These are phyloP conservation scores for Plasmodium yoelii DNA, from an alignment of 169 alveolate species.

Conservation along the genomic window DNA sequence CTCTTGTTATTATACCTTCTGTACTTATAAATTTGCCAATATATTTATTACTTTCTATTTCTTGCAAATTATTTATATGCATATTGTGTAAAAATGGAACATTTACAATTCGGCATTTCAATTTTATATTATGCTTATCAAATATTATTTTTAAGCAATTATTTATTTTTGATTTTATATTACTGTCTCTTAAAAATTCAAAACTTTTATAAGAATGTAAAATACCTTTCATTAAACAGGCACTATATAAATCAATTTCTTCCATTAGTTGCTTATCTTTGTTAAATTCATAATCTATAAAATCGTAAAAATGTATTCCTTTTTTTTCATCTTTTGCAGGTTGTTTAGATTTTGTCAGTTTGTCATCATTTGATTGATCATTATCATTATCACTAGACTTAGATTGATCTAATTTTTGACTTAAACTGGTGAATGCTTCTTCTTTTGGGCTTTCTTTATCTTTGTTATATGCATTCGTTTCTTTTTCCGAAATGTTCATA, in stretches of 20 bases:
- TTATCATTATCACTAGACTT: not conserved
- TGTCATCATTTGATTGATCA: not conserved
- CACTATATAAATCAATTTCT: conserved; percentile 48
- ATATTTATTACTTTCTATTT: conserved; percentile 50
- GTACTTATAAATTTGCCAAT: conserved; percentile 60
- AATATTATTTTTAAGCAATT: conserved; percentile 66
- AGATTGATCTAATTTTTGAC: too few relatives aligned
- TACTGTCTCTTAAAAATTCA: conserved; percentile 31
- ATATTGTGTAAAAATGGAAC: conserved; percentile 55
- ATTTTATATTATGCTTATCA: conserved; percentile 51
- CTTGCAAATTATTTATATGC: conserved; percentile 40
- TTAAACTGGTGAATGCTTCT: not conserved
- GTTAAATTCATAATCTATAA: conserved; percentile 41
- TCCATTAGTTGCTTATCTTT: conserved; percentile 52
- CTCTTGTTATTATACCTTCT: conserved; percentile 72
- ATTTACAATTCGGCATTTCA: conserved; percentile 44
- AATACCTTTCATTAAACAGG: conserved; percentile 54
- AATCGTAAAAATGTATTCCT: conserved; percentile 8
- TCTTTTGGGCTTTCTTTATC: too few relatives aligned
- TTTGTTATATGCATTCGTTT: not conserved
- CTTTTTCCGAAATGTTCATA: not conserved
- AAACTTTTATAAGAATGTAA: conserved; percentile 34
- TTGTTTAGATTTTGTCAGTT: too few relatives aligned
- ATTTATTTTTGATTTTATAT: conserved; percentile 45
- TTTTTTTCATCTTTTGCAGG: not conserved